Evolutionary conservation across 1,284 basidiomycete species (phyloP).

Genomic region (Ganoderma meredithae): DNA sequence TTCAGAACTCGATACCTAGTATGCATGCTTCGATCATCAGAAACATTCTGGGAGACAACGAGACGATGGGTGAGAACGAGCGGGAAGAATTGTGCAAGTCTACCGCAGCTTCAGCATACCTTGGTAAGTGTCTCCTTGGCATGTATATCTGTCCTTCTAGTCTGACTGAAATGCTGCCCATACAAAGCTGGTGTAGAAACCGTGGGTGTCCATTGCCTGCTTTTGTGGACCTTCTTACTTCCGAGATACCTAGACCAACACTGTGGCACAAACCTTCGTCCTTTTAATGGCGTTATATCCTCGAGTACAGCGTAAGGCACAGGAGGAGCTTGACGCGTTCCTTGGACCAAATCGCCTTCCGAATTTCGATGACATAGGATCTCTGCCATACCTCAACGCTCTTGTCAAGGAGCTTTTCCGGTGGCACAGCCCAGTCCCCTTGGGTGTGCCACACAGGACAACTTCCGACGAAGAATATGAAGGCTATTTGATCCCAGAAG

Average conservation of each 20-base stretch:
- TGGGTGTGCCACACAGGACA: conserved; percentile 20
- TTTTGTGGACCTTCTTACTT: neutral
- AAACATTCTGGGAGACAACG: neutral
- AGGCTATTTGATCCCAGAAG: conserved; percentile 20
- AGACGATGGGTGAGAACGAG: neutral
- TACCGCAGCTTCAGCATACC: conserved; percentile 7
- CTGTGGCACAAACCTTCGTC: conserved; percentile 32
- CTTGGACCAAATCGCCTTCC: conserved; percentile 41
- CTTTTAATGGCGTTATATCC: conserved; percentile 41
- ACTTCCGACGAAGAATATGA: conserved; percentile 25
- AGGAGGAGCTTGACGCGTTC: conserved; percentile 41
- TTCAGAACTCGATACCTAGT: neutral
- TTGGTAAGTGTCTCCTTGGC: neutral
- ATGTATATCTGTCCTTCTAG: too few species aligned
- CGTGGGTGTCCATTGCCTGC: neutral
- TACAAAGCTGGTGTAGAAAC: conserved; percentile 2
- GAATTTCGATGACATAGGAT: conserved; percentile 36
- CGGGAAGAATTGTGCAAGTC: neutral
- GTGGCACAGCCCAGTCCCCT: conserved; percentile 35
- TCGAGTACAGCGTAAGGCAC: conserved; percentile 39
- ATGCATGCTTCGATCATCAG: neutral
- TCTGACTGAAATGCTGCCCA: neutral
- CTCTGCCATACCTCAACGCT: conserved; percentile 41
- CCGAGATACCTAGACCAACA: conserved; percentile 13
- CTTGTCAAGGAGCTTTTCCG: conserved; percentile 43